Evolutionary conservation across 2,329 filamentous ascomycete species (phyloP).

Genomic region (Corinectria fuckeliana): DNA sequence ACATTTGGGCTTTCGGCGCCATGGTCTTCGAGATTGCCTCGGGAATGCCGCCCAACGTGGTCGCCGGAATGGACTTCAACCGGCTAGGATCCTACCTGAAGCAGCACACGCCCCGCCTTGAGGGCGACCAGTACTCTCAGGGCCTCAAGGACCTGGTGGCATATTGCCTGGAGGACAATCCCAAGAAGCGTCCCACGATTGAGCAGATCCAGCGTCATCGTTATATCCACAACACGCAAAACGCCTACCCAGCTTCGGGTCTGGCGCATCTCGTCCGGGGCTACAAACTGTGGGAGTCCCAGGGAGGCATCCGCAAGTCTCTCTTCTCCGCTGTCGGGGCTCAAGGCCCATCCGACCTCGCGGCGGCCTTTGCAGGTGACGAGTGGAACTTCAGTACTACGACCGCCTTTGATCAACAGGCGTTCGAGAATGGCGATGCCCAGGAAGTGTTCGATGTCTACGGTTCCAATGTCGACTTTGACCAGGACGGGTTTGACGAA

Average conservation of each 20-base stretch:
- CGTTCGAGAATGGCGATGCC: constrained; percentile 59
- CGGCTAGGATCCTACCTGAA: constrained; percentile 64
- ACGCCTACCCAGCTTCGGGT: constrained; percentile 67
- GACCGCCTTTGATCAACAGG: constrained; percentile 66
- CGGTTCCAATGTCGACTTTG: constrained; percentile 63
- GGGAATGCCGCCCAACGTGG: constrained; percentile 74
- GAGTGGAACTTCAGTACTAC: constrained; percentile 75
- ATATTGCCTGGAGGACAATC: constrained; percentile 74
- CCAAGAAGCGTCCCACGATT: constrained; percentile 71
- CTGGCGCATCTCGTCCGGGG: constrained; percentile 72
- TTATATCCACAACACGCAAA: constrained; percentile 69
- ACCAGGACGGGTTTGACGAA: constrained; percentile 52
- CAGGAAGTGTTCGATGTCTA: constrained; percentile 68
- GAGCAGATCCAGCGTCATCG: constrained; percentile 72
- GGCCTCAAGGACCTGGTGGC: constrained; percentile 73
- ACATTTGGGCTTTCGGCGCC: constrained; percentile 87
- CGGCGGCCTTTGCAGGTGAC: constrained; percentile 57
- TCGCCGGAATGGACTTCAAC: constrained; percentile 55
- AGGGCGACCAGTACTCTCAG: constrained; percentile 74
- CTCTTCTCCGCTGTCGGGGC: constrained; percentile 67
- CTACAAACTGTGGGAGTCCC: constrained; percentile 77
- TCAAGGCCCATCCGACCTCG: constrained; percentile 56
- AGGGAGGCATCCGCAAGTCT: constrained; percentile 73
- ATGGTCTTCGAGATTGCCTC: constrained; percentile 83
- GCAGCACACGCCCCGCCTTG: constrained; percentile 69